Percentiles rank a stretch among this genome's conserved stretches.
These are phyloP conservation scores for Agrostemma githago DNA, from an alignment of 148 eudicot genomes.

Conservation along the genomic window DNA sequence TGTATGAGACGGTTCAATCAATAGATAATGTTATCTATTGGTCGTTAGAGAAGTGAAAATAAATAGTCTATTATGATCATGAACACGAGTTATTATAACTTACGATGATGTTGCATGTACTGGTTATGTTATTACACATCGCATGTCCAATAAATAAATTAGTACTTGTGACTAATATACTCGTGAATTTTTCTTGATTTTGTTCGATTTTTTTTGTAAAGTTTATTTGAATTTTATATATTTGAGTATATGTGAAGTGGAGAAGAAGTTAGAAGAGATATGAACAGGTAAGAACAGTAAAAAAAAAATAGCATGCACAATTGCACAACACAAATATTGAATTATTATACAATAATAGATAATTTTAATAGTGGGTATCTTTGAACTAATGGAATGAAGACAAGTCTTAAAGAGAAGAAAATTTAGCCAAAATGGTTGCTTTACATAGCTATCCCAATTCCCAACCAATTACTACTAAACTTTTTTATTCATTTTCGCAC, in stretches of 20 bases:
- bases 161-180: too few relatives aligned
- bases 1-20: too few relatives aligned
- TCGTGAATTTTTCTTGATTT: background rate
- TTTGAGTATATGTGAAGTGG: too few relatives aligned
- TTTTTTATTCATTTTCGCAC: background rate
- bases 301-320: background rate
- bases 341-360: too few relatives aligned
- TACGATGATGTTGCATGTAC: too few relatives aligned
- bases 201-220: background rate
- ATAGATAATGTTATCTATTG: too few relatives aligned
- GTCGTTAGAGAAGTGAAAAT: too few relatives aligned
- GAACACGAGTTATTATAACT: too few relatives aligned
- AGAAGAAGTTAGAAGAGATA: background rate
- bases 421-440: slow-evolving; percentile 8
- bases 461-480: background rate
- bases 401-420: background rate
- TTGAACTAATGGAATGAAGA: background rate
- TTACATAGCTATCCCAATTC: background rate
- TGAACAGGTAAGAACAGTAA: background rate
- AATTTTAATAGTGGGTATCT: background rate
- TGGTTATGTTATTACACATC: too few relatives aligned
- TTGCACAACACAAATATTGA: background rate
- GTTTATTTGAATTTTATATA: too few relatives aligned
- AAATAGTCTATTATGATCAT: too few relatives aligned
- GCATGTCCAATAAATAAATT: background rate